Base-by-base conservation (phyloP, 306 rosid species). In the Luffa aegyptiaca region DNA sequence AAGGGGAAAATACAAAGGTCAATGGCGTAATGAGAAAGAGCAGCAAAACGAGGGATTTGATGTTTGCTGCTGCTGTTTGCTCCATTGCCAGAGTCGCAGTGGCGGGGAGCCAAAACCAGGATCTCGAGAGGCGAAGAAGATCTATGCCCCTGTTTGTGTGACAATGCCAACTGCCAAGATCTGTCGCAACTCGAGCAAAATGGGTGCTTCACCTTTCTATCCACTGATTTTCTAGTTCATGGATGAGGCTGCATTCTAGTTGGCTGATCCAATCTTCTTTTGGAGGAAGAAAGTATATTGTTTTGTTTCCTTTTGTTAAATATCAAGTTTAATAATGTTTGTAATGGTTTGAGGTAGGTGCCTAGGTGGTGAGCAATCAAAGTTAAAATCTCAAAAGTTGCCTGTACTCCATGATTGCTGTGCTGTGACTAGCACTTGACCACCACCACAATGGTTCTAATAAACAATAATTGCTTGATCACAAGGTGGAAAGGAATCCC, bases 71-170 rank as follows among this genome's bases (percentile, higher is more conserved):
- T 17, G 86, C 85, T 69, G 81, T 78, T 80, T 77, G 85, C 78
- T 81, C 89, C 13, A 78, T 78, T 68, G 83, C 88, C 10, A 82
- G 86, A 26, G 79, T 84, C 45, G 82, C 80, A 7, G 49, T 66
- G 51, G 90, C 76, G 10, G 85, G 10, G 85, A 85, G 85, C 90
- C 88, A 0, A 84, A 81, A 51, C 61, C 2, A 0, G 87, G 87
- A 7, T 72, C 84, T 21, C 79, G 87, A 1, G 89, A 84, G 81
- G 93, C 88, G 18, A 89, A 75, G 87, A 87, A 87, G 53, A 58
- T 20, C 65, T 86, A 89, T 82, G 83, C 69, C n/a, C 81, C 88
- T 14, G 39, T 87, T 83, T 89, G 91, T 86, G 90, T 87, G 48
- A 89, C 87, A 55, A 83, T 69, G 81, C 89, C 90, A 52, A 86